A percentile compares a stretch with the other conserved stretches of the same genome.
These are phyloP conservation scores for Trichoderma virens DNA, from an alignment of 495 filamentous ascomycete species.

Conservation along the genomic window DNA sequence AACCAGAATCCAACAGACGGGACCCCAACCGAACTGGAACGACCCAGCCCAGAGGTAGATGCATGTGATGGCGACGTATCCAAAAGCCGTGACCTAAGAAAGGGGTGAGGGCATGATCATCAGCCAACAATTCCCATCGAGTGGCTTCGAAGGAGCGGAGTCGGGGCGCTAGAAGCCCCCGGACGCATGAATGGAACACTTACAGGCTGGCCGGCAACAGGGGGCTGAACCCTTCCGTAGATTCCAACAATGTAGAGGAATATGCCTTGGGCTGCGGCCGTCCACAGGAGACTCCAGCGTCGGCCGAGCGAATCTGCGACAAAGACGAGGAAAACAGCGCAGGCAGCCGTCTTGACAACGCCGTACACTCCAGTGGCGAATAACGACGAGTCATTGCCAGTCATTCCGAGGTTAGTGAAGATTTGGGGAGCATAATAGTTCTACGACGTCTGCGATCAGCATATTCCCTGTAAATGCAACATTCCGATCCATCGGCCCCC, in stretches of 20 bases:
- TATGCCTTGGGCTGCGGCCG: constrained; percentile 56
- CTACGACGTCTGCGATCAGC: constrained; percentile 11
- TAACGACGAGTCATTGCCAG: constrained; percentile 39
- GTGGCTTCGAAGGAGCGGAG: background rate
- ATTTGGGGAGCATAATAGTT: constrained; percentile 72
- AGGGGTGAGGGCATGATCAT: background rate
- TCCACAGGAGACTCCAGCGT: constrained; percentile 60
- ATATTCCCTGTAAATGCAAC: background rate
- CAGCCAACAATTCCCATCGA: background rate
- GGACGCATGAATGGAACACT: background rate
- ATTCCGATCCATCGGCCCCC: background rate
- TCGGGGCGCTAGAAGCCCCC: background rate
- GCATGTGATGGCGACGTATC: constrained; percentile 58
- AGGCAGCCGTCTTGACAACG: constrained; percentile 50
- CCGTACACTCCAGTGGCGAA: constrained; percentile 61
- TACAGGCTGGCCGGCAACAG: constrained; percentile 33
- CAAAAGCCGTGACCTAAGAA: constrained; percentile 42
- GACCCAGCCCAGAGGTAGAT: constrained; percentile 32
- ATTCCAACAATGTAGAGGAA: constrained; percentile 68
- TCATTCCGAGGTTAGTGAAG: constrained; percentile 53
- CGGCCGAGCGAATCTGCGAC: constrained; percentile 66
- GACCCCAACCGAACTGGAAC: constrained; percentile 71
- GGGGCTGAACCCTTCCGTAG: constrained; percentile 60
- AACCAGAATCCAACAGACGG: constrained; percentile 66
- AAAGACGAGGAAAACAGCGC: constrained; percentile 57